A percentile compares a stretch with the other conserved stretches of the same genome.
These are phyloP conservation scores for Ampelocalamus luodianensis DNA, from an alignment of 176 grass and related monocot species.

Conservation along the genomic window DNA sequence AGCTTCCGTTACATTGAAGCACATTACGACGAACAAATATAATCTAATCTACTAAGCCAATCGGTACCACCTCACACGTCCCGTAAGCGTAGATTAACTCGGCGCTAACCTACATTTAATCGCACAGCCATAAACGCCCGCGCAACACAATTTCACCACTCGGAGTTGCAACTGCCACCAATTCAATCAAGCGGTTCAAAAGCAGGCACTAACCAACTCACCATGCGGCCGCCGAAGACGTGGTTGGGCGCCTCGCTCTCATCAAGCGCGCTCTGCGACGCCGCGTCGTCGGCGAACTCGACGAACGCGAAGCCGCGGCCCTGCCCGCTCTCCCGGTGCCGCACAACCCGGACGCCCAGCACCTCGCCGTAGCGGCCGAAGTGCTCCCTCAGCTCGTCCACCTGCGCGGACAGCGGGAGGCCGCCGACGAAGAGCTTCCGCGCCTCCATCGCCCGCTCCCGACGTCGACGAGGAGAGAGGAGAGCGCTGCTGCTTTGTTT, in stretches of 20 bases:
- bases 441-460: constrained; percentile 14
- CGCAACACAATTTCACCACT: not conserved
- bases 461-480: not conserved
- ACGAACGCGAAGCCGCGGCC: constrained; percentile 72
- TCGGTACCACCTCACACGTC: not conserved
- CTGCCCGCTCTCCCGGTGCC: constrained; percentile 6
- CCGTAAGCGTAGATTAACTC: not conserved
- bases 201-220: not conserved
- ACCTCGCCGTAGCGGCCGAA: constrained; percentile 62
- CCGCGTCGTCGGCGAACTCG: constrained; percentile 56
- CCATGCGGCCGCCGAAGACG: constrained; percentile 43
- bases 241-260: constrained; percentile 42
- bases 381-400: constrained; percentile 49
- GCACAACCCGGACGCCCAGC: constrained; percentile 48
- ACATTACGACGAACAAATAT: not conserved
- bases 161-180: not conserved
- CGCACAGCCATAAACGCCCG: not conserved
- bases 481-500: not conserved
- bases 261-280: constrained; percentile 43
- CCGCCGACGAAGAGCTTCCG: constrained; percentile 71
- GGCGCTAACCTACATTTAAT: not conserved
- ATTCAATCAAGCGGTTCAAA: not conserved
- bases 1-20: not conserved
- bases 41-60: not conserved
- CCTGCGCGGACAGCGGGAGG: constrained; percentile 28